These are phyloP conservation scores for Entamoeba dispar DNA, from an alignment of 208 protist species.

Conservation along the genomic window DNA sequence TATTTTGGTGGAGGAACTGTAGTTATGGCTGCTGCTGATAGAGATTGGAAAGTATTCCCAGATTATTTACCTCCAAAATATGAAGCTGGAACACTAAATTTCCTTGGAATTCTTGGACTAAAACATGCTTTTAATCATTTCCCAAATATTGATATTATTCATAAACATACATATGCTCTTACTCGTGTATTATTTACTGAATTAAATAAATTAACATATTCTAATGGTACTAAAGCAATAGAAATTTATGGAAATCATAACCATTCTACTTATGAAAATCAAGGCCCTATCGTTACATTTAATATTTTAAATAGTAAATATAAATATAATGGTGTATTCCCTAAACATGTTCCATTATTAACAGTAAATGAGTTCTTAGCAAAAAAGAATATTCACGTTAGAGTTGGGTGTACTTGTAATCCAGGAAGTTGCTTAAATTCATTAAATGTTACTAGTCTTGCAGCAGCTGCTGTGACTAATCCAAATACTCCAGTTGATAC, in stretches of 20 bases:
- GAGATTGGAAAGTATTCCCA: background rate
- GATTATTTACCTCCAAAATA: conserved; percentile 3
- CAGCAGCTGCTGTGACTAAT: background rate
- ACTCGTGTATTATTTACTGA: background rate
- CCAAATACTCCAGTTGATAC: background rate
- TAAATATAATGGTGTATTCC: conserved; percentile 3
- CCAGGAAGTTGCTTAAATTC: background rate
- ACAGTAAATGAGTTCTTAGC: background rate
- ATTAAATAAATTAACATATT: background rate
- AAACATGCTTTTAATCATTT: conserved; percentile 7
- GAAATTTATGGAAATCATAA: conserved; percentile 18
- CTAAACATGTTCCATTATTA: background rate
- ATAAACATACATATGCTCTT: conserved; percentile 2
- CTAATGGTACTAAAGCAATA: conserved; percentile 12
- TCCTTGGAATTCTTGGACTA: conserved; percentile 9
- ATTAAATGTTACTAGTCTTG: background rate
- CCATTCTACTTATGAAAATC: background rate
- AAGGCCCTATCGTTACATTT: conserved; percentile 21
- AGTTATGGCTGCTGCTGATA: background rate
- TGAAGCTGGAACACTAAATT: conserved; percentile 27
- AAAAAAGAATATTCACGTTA: background rate
- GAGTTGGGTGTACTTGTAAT: conserved; percentile 3
- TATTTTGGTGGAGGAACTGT: conserved; percentile 29
- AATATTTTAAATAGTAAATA: conserved; percentile 6
- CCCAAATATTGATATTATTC: background rate